Conservation (phyloP, 2,329 filamentous ascomycete genomes). For the Trichophyton verrucosum region DNA sequence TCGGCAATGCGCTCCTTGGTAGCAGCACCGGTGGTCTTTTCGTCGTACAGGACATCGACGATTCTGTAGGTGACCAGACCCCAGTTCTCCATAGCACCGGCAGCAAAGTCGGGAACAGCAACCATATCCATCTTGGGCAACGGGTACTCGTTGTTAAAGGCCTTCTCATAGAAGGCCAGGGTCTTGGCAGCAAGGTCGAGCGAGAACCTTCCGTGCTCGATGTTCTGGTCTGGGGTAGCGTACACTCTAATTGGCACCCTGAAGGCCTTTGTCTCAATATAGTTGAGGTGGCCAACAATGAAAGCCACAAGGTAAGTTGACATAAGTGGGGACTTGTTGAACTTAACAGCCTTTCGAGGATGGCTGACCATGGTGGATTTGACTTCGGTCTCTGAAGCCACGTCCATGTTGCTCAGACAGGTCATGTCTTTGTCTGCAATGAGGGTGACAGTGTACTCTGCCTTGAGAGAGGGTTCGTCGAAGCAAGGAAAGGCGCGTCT, state of each 20-base stretch:
- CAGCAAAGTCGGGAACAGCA: conserved; percentile 88
- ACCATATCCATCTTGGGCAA: conserved; percentile 95
- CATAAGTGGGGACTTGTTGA: conserved; percentile 87
- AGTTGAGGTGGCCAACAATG: conserved; percentile 85
- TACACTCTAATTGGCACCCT: conserved; percentile 89
- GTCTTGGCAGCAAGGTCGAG: conserved; percentile 80
- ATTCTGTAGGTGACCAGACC: conserved; percentile 89
- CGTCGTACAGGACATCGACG: conserved; percentile 79
- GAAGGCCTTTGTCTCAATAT: conserved; percentile 84
- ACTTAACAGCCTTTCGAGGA: conserved; percentile 74
- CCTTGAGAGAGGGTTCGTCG: conserved; percentile 89
- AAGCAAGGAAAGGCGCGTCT: conserved; percentile 91
- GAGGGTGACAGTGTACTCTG: conserved; percentile 80
- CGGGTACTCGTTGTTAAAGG: conserved; percentile 76
- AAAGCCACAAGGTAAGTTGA: conserved; percentile 93
- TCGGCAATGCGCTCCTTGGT: conserved; percentile 89
- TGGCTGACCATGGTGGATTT: conserved; percentile 49
- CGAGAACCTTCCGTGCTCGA: conserved; percentile 83
- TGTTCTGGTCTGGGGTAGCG: conserved; percentile 76
- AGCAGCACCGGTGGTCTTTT: conserved; percentile 77
- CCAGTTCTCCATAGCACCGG: conserved; percentile 98
- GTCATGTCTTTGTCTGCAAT: conserved; percentile 83
- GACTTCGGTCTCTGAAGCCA: conserved; percentile 63
- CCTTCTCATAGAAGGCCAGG: conserved; percentile 87
- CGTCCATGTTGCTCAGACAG: conserved; percentile 95